Evolutionary conservation across 495 filamentous ascomycete species (phyloP).

Genomic region (Apodospora peruviana): DNA sequence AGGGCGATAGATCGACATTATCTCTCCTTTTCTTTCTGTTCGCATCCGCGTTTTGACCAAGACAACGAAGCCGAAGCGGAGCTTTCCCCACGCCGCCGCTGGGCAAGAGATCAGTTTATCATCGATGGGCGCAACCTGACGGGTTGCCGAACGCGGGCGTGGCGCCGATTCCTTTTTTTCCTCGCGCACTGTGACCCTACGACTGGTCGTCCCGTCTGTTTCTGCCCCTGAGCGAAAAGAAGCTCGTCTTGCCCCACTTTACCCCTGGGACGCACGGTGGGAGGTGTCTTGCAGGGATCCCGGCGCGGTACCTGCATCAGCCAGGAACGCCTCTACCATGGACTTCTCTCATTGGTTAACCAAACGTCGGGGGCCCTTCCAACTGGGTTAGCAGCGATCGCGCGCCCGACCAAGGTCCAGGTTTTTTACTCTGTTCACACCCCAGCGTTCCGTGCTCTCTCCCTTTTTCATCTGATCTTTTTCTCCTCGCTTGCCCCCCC

Average conservation of each 20-base stretch:
- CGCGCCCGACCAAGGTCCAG: not conserved
- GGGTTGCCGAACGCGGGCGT: too few species aligned
- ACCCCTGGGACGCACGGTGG: constrained; percentile 12
- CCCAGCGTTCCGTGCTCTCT: not conserved
- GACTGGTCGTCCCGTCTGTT: not conserved
- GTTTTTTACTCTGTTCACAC: not conserved
- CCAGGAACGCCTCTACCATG: constrained; percentile 8
- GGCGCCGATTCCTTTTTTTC: too few species aligned
- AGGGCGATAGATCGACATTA: too few species aligned
- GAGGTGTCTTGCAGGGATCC: constrained; percentile 4
- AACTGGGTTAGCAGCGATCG: constrained; percentile 17
- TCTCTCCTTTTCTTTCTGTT: too few species aligned
- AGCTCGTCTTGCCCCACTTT: constrained; percentile 10
- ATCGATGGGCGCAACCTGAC: too few species aligned
- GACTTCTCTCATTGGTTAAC: constrained; percentile 5
- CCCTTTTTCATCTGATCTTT: constrained; percentile 17
- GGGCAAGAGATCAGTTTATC: too few species aligned
- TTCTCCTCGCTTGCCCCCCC: not conserved
- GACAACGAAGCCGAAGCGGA: too few species aligned
- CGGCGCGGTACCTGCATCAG: not conserved
- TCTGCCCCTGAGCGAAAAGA: not conserved
- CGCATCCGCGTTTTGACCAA: too few species aligned
- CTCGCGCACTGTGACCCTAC: not conserved
- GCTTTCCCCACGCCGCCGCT: too few species aligned
- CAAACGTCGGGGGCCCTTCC: not conserved